Conservation (phyloP, 192 early-diverging fungal species). For the Coemansia sp. region DNA sequence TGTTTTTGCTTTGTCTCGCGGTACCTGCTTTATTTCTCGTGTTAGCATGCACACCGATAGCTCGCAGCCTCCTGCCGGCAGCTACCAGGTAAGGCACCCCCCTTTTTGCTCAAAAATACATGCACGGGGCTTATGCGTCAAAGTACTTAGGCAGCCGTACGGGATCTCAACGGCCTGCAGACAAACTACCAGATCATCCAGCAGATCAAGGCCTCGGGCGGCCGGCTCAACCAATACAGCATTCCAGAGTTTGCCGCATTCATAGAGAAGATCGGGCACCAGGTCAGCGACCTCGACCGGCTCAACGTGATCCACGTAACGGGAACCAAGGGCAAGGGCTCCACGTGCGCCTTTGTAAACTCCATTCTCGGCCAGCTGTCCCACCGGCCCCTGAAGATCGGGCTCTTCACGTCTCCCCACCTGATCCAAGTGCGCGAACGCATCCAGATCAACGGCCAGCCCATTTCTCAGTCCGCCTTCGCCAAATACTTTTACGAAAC, state of each 20-base stretch:
- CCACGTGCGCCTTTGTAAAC: conserved; percentile 76
- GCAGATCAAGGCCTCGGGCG: conserved; percentile 59
- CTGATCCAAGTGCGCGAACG: conserved; percentile 88
- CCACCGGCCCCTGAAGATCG: conserved; percentile 39
- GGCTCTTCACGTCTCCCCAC: conserved; percentile 93
- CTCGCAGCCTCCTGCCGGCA: not conserved
- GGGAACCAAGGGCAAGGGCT: conserved; percentile 88
- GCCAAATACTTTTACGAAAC: conserved; percentile 85
- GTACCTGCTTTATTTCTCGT: not conserved
- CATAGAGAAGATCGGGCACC: conserved; percentile 25
- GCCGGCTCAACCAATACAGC: conserved; percentile 26
- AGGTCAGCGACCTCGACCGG: conserved; percentile 65
- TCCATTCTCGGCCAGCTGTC: conserved; percentile 65
- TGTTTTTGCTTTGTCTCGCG: not conserved
- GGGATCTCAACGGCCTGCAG: conserved; percentile 79
- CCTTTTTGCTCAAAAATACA: no score
- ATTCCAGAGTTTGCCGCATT: conserved; percentile 38
- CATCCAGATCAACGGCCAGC: conserved; percentile 86
- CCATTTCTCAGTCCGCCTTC: conserved; percentile 71
- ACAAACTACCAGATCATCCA: conserved; percentile 77
- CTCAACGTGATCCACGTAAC: conserved; percentile 79
- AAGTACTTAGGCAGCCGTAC: conserved; percentile 80
- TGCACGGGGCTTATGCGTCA: no score
- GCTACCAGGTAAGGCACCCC: conserved; percentile 3
- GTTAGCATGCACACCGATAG: not conserved